Percentiles rank a stretch among this genome's conserved stretches.
Conservation (phyloP, 2,329 filamentous ascomycete species). For the Trichoderma harzianum region DNA sequence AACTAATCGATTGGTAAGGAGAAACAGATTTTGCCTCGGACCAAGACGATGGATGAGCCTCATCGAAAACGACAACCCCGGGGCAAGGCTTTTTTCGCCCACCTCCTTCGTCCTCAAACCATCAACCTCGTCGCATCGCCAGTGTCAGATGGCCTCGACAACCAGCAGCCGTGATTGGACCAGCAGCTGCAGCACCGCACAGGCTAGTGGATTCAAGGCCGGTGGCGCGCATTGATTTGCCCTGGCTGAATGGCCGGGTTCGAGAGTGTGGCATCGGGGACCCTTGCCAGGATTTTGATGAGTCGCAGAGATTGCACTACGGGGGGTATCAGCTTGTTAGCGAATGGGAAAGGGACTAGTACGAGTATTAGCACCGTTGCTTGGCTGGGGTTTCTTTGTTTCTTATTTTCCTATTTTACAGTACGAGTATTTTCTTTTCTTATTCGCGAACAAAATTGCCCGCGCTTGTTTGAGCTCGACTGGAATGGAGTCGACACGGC, state of each 20-base stretch:
- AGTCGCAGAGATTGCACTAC: conserved; percentile 17
- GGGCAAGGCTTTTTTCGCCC: neutral
- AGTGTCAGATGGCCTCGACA: conserved; percentile 6
- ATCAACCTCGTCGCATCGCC: neutral
- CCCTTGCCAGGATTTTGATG: conserved; percentile 11
- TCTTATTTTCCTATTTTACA: neutral
- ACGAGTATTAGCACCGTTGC: neutral
- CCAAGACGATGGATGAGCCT: neutral
- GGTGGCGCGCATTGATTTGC: conserved; percentile 14
- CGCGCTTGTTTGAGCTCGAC: conserved; percentile 3
- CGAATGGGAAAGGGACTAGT: neutral
- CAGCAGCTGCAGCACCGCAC: conserved; percentile 1
- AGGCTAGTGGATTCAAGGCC: conserved; percentile 6
- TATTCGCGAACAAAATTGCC: neutral
- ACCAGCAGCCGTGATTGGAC: conserved; percentile 3
- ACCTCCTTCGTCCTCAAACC: neutral
- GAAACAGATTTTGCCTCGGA: too few relatives aligned
- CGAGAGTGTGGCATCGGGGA: neutral
- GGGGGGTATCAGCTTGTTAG: neutral
- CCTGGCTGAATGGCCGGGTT: neutral
- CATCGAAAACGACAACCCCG: neutral
- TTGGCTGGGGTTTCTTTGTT: neutral
- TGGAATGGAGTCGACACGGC: neutral
- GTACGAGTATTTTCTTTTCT: neutral
- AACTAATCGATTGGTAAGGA: neutral